A percentile compares a stretch with the other conserved stretches of the same genome.
Evolutionary conservation across 129 eudicot species (phyloP).

Genomic region (Cynara cardunculus): DNA sequence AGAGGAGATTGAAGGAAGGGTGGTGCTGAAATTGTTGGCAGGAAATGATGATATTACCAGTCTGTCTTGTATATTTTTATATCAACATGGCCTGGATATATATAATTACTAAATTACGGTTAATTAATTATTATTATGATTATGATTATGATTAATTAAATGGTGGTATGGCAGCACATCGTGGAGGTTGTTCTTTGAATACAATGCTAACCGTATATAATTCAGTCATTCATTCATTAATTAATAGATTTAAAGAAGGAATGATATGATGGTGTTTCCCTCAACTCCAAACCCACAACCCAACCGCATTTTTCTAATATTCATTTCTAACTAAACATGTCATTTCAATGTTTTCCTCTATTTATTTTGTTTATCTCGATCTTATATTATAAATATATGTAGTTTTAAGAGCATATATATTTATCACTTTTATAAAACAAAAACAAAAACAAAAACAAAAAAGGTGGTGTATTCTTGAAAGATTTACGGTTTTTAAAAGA

Average conservation of each 20-base stretch:
- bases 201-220: not conserved
- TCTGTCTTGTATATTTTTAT: conserved; percentile 5
- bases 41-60: conserved; percentile 15
- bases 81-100: conserved; percentile 15
- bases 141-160: not conserved
- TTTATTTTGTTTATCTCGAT: too few species aligned
- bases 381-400: too few species aligned
- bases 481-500: too few species aligned
- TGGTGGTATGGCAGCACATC: conserved; percentile 13
- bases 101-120: not conserved
- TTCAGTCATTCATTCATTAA: not conserved
- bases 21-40: conserved; percentile 16
- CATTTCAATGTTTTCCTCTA: too few species aligned
- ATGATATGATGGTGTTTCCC: conserved; percentile 26
- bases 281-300: not conserved
- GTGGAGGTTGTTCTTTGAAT: conserved; percentile 1
- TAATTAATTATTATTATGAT: not conserved
- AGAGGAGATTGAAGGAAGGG: not conserved
- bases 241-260: not conserved
- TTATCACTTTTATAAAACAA: too few species aligned
- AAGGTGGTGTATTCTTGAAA: too few species aligned
- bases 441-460: too few species aligned
- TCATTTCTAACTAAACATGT: not conserved
- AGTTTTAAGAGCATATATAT: too few species aligned
- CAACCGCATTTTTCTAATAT: not conserved